Evolutionary conservation across 2,329 filamentous ascomycete species (phyloP).

Genomic region (Blumeria graminis): DNA sequence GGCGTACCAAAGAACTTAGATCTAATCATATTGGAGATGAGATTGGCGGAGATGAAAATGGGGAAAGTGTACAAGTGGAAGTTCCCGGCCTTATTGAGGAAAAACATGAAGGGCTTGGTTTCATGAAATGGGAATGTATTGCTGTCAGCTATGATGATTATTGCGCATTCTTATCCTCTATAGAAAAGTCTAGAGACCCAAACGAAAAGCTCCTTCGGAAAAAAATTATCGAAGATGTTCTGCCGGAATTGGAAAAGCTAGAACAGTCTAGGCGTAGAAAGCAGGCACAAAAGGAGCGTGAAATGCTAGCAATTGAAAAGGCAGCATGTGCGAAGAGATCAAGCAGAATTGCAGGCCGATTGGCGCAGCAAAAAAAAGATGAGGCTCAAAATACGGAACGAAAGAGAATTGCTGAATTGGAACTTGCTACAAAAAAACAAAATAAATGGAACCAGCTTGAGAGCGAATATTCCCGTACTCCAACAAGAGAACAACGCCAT

Average conservation of each 20-base stretch:
- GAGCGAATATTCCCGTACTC: conserved; percentile 52
- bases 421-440: conserved; percentile 41
- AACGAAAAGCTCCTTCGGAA: conserved; percentile 63
- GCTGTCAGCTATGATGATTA: conserved; percentile 65
- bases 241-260: conserved; percentile 66
- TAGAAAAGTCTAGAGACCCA: conserved; percentile 53
- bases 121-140: conserved; percentile 74
- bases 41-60: background rate
- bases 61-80: background rate
- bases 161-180: conserved; percentile 39
- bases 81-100: background rate
- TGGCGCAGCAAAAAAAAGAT: conserved; percentile 53
- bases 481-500: conserved; percentile 65
- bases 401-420: conserved; percentile 38
- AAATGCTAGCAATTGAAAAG: conserved; percentile 59
- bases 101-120: conserved; percentile 40
- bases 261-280: conserved; percentile 50
- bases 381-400: conserved; percentile 45
- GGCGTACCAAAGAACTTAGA: conserved; percentile 33
- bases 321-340: conserved; percentile 88
- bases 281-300: conserved; percentile 44
- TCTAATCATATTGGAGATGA: conserved; percentile 18
- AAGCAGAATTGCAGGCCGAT: conserved; percentile 61
- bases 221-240: conserved; percentile 49
- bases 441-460: conserved; percentile 33